A percentile compares a stretch with the other conserved stretches of the same genome.
Conservation (phyloP, 164 flowering plant species). For the Amborella trichopoda region DNA sequence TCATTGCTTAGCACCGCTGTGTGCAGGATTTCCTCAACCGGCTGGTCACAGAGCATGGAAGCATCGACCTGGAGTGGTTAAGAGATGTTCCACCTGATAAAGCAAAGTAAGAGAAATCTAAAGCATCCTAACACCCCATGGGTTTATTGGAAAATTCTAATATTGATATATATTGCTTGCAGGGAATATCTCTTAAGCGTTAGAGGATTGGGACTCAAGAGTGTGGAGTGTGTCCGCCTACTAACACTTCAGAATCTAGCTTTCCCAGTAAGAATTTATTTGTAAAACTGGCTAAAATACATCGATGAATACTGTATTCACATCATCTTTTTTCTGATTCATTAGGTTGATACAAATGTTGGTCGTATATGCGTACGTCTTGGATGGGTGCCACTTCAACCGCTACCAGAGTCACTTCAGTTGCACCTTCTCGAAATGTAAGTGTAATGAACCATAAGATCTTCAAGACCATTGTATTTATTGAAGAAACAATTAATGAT, state of each 20-base stretch:
- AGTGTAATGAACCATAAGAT: too few relatives aligned
- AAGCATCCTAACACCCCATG: too few relatives aligned
- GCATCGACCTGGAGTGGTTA: constrained; percentile 93
- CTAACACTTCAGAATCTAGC: constrained; percentile 94
- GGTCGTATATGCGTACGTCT: constrained; percentile 73
- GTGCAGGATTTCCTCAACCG: constrained; percentile 84
- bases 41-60: constrained; percentile 70
- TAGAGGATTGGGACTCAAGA: constrained; percentile 85
- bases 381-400: constrained; percentile 93
- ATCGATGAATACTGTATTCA: background rate
- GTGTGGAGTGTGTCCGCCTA: constrained; percentile 95
- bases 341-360: constrained; percentile 87
- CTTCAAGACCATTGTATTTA: too few relatives aligned
- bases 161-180: too few relatives aligned
- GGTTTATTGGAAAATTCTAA: too few relatives aligned
- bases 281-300: background rate
- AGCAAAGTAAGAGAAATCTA: constrained; percentile 69
- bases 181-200: constrained; percentile 87
- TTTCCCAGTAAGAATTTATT: constrained; percentile 67
- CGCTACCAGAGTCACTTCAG: constrained; percentile 61
- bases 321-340: background rate
- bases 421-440: constrained; percentile 66
- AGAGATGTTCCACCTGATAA: constrained; percentile 90
- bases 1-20: too few relatives aligned
- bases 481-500: too few relatives aligned